Base-by-base conservation (phyloP, 129 eudicot species). In the Artemisia annua region DNA sequence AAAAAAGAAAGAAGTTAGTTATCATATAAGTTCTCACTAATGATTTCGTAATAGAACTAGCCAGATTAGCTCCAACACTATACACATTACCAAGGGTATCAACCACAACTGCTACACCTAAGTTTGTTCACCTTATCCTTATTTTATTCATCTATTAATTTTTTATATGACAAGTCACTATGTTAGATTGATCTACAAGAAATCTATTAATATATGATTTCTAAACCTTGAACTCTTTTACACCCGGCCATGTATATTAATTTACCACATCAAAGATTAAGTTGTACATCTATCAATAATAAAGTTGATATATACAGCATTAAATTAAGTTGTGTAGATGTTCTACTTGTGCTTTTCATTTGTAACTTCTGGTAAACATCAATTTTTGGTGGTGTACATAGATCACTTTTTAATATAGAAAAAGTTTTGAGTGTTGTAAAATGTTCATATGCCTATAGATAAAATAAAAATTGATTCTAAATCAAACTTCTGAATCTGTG, bases 81-180 rank as follows among this genome's bases (percentile, higher is more conserved):
- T 58, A 44, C 49, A 67, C 19, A 24, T 51, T 1, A 19, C 20
- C 53, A 69, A 53, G 66, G 54, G 32, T 22, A 67, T 58, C 80
- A 78, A 78, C 71, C 51, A 53, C 77, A 70, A 62, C 82, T 63
- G 43, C 81, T 66, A 51, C 66, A 70, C 67, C 82, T 78, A 70
- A 61, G 52, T 77, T 78, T 72, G 81, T 70, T 78, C 72, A 78
- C 77, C 82, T 22, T 70, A 70, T 54, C 46, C 67, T 70, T 78
- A 69, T 50, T 48, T 70, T 32, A 70, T 52, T 15, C 10, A 7
- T 24, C 35, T 62, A 46, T 54, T 14, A 69, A 8, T 63, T 63
- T 58, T 61, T 50, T 32, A 14, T 3, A 52, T 58, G 11, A 62
- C 63, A 64, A 53, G 58, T 71, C 82, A 71, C 48, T 46, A 65